Evolutionary conservation across 1,139 yeast genomes (phyloP), one percentile per base, ranked within the genome.

Genomic region (Pichia sp.): DNA sequence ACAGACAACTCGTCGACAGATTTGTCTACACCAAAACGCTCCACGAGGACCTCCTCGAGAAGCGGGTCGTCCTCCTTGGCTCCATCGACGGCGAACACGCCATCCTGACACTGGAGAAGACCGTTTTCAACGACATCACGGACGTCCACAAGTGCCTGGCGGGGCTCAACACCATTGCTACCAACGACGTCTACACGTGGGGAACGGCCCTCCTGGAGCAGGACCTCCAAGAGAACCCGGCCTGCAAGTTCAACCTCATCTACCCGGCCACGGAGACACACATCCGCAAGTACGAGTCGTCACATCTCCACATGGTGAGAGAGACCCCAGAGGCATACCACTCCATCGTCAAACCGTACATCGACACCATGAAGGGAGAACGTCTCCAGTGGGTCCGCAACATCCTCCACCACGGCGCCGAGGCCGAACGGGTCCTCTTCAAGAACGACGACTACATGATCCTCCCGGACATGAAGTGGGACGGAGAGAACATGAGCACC

Each of bases 391-490:
- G 99, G 99, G 98, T 93, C 3, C 75, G 81, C 58, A 91, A 91
- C 59, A 93, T 94, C 44, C 67, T 93, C 39, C 79, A 76, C 59
- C 77, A 87, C 47, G 96, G 94, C 1, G 87, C 85, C 34, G 99
- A 94, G 65, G 76, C 87, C 1, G 98, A 91, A 40, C 69, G 90
- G 19, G 81, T 93, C 28, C 73, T 87, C 4, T 71, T 72, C 54
- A 80, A 84, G 44, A 83, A 85, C 53, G 70, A 76, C 18, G 83
- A 86, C 53, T 81, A 79, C 58, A 76, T 84, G 2, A 66, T 85
- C 38, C 68, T 83, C 38, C 91, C 90, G 1, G 93, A 83, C 61
- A 87, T 89, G 89, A 91, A 91, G 64, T 93, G 99, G 99, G 97
- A 93, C 63, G 81, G 87, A 11, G 68, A 75, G 43, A 81, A 80